Evolutionary conservation across 2,329 filamentous ascomycete genomes (phyloP), one percentile per base, ranked within the genome.

Genomic region (Stemphylium lycopersici): DNA sequence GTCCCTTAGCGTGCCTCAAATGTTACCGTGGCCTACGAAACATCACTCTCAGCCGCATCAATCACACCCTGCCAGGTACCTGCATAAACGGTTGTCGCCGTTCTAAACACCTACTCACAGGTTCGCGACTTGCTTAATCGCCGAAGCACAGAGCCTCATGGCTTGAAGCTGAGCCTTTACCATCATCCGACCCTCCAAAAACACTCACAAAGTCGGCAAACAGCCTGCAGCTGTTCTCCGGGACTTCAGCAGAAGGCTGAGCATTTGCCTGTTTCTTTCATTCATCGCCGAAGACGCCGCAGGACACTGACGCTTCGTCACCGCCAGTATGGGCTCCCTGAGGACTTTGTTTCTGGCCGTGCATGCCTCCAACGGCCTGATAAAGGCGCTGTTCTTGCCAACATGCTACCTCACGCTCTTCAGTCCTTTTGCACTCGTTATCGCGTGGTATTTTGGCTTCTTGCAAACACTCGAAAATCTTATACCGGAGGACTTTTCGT

Each of bases 361-460:
- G 29, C 65, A 75, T 59, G 61, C 67, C 45, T 73, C 71, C 3
- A 72, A 70, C 58, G 43, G 57, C 24, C 42, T 62, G 58, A 71
- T 75, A 73, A 74, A 61, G 55, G 39, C 56, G 13, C 45, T 71
- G 10, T 75, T 75, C 52, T 60, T 74, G n/a, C 72, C 72, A 34
- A 15, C 67, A 57, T 73, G 70, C 51, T 71, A 72, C 48, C 34
- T 66, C 15, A 37, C 69, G 26, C 55, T 74, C 36, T 48, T 61
- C 58, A 72, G 63, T 60, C 72, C 72, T 5, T 72, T 75, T 34
- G 36, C 56, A 20, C 57, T 73, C 24, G 56, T 41, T 24, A 32
- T 71, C 12, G 53, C 58, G 5, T 65, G 66, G 36, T 64, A 66
- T 44, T 65, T 67, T 52, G 58, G 62, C n/a, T 32, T 69, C 13